Conservation (phyloP, 2,329 filamentous ascomycete genomes). For the Ascosphaera acerosa region DNA sequence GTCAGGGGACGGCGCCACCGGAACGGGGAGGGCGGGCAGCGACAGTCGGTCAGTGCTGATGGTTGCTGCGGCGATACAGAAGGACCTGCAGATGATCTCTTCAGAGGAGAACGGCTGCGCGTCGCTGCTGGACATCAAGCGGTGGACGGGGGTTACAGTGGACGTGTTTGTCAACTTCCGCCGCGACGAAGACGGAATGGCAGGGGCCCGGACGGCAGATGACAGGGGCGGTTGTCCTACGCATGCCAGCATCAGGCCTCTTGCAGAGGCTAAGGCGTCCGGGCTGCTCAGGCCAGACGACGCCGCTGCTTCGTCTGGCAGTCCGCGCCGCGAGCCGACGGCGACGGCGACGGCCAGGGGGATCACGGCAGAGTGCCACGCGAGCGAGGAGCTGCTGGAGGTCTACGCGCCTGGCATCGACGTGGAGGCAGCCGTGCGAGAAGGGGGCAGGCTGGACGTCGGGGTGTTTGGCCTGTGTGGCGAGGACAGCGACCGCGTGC, state of each 20-base stretch:
- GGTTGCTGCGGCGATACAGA: constrained; percentile 37
- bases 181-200: constrained; percentile 22
- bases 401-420: constrained; percentile 24
- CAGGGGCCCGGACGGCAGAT: too few relatives aligned
- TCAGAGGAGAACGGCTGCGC: constrained; percentile 29
- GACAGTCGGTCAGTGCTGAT: constrained; percentile 15
- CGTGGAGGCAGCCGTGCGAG: constrained; percentile 26
- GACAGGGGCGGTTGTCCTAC: not conserved
- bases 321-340: constrained; percentile 2
- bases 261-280: constrained; percentile 1
- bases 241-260: not conserved
- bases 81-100: constrained; percentile 38
- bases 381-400: too few relatives aligned
- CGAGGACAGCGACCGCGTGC: too few relatives aligned
- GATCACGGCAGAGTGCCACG: too few relatives aligned
- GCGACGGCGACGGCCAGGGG: not conserved
- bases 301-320: constrained; percentile 2
- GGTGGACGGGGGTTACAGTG: constrained; percentile 48
- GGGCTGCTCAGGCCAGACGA: constrained; percentile 2
- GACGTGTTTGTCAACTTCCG: constrained; percentile 67
- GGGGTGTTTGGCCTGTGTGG: constrained; percentile 30
- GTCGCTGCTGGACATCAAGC: constrained; percentile 42
- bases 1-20: too few relatives aligned
- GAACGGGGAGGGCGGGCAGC: too few relatives aligned
- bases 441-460: constrained; percentile 23